Evolutionary conservation across 495 filamentous ascomycete genomes (phyloP), one percentile per base, ranked within the genome.

Genomic region (Cercophora samala): DNA sequence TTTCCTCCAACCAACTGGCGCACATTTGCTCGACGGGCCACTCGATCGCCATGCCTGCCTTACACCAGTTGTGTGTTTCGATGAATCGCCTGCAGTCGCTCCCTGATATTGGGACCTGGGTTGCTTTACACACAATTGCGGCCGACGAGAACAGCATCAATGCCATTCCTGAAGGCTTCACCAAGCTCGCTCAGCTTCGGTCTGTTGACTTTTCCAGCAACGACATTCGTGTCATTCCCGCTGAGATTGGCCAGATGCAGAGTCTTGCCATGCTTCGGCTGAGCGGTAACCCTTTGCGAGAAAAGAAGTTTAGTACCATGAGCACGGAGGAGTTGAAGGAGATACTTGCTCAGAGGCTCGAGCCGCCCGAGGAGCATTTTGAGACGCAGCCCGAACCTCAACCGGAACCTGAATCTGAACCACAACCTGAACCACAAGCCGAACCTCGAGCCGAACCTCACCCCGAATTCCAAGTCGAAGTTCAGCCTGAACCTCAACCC

Each of bases 171-270:
- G 80, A 85, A 26, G 93, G 93, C 1, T 88, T 99, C 64, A 81
- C 85, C 1, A 77, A 77, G 4, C 83, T 97, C 24, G 74, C 83
- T 23, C 87, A 84, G 46, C 70, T 99, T 42, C 87, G 85, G 67
- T 90, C 85, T 42, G 88, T 89, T 19, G 91, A 97, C 74, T 87
- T 98, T 65, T 90, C 90, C 8, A 88, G 87, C 58, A 99, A 99
- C 74, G 85, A 92, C 66, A 83, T 99, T 18, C 87, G 85, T 6
- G 78, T 85, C 21, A 71, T 99, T 42, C 92, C 96, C 68, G 84
- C 90, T 13, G 85, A 85, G 69, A 86, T 98, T 65, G 91, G 91
- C 5, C 77, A 86, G 26, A 97, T 98, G 91, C 86, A 92, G 4
- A 88, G 78, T 60, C 80, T 99, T 9, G 82, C 84, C 9, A 87